Percentiles rank a stretch among this genome's conserved stretches.
Evolutionary conservation across 805 yeast species (phyloP).

Genomic region (Zygotorulaspora florentina): DNA sequence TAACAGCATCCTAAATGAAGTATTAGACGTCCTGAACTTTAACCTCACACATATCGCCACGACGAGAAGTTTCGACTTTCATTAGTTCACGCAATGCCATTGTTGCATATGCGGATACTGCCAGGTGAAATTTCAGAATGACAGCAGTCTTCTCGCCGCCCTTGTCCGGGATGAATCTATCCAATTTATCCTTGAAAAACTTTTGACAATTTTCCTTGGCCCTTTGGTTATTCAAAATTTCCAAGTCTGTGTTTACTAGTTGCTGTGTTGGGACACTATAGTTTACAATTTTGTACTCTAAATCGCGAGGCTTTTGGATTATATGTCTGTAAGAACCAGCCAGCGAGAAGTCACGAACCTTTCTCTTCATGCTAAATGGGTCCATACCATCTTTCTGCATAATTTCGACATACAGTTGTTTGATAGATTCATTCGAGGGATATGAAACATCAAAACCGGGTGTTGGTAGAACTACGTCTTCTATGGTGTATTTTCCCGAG

Average conservation of each 20-base stretch:
- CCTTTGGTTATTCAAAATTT: conserved; percentile 42
- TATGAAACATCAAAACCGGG: conserved; percentile 93
- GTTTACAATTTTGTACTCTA: conserved; percentile 58
- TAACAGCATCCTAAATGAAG: no score
- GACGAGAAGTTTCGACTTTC: conserved; percentile 66
- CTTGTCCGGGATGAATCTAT: conserved; percentile 35
- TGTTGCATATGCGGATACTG: conserved; percentile 90
- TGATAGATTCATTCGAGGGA: conserved; percentile 63
- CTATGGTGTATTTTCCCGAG: conserved; percentile 55
- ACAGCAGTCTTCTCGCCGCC: conserved; percentile 60
- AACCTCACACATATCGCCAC: conserved; percentile 46
- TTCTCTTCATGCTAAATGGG: conserved; percentile 80
- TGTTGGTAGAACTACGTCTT: conserved; percentile 88
- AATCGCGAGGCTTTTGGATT: conserved; percentile 57
- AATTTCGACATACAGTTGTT: conserved; percentile 57
- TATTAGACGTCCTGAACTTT: conserved; percentile 9
- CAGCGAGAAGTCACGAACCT: conserved; percentile 81
- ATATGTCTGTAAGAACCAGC: conserved; percentile 85
- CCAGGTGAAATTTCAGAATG: conserved; percentile 69
- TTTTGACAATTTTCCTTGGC: conserved; percentile 33
- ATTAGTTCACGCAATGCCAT: conserved; percentile 93
- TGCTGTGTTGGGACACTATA: conserved; percentile 66
- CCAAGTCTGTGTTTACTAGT: conserved; percentile 74
- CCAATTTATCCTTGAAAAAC: conserved; percentile 29
- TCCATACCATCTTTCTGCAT: conserved; percentile 82